These are phyloP conservation scores for Scutellaria minor DNA, from an alignment of 257 asterid genomes.

Conservation along the genomic window DNA sequence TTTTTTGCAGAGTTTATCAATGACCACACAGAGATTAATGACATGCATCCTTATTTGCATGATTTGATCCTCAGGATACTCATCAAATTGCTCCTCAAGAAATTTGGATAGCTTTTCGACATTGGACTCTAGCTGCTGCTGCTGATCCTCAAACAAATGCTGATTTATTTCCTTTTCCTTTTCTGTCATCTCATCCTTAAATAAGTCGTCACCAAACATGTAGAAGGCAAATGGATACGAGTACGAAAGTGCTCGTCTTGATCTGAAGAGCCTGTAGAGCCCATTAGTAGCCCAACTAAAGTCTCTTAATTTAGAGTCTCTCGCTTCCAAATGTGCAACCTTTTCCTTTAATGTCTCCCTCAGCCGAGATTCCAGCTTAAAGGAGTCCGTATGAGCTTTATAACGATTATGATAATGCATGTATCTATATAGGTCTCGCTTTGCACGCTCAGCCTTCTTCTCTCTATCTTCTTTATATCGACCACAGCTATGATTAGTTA, in stretches of 20 bases:
- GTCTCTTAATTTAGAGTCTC: constrained; percentile 68
- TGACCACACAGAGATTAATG: constrained; percentile 70
- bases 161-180: constrained; percentile 76
- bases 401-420: constrained; percentile 95
- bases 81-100: constrained; percentile 85
- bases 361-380: constrained; percentile 72
- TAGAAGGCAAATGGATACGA: constrained; percentile 96
- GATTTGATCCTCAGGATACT: constrained; percentile 52
- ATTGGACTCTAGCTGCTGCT: constrained; percentile 93
- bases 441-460: constrained; percentile 74
- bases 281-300: constrained; percentile 91
- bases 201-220: constrained; percentile 91
- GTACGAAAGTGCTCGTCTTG: constrained; percentile 82
- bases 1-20: constrained; percentile 76
- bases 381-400: constrained; percentile 91
- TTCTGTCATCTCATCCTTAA: constrained; percentile 80
- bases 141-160: constrained; percentile 95
- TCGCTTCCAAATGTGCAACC: constrained; percentile 65
- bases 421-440: constrained; percentile 81
- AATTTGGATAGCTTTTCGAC: constrained; percentile 84
- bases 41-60: constrained; percentile 80
- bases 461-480: constrained; percentile 75
- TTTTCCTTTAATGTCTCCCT: constrained; percentile 69
- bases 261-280: constrained; percentile 82
- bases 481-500: constrained; percentile 89